These are phyloP conservation scores for Ceratocystis variospora DNA, from an alignment of 2,329 filamentous ascomycete genomes.

Conservation along the genomic window DNA sequence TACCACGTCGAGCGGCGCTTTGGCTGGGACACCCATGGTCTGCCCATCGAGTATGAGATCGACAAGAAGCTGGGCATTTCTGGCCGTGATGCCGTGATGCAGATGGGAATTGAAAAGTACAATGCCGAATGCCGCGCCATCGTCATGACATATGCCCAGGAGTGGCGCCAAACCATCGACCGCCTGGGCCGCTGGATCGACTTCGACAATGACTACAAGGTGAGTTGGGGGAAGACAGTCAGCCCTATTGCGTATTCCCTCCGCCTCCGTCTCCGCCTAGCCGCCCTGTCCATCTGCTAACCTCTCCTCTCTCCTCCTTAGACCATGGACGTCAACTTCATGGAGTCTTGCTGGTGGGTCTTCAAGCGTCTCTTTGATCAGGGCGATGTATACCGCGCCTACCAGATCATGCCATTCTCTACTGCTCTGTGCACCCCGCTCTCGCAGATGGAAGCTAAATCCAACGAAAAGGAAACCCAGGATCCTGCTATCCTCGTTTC, in stretches of 20 bases:
- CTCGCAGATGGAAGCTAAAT: slow-evolving; percentile 61
- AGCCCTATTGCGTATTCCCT: not conserved
- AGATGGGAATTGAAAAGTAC: slow-evolving; percentile 70
- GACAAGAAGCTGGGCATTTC: slow-evolving; percentile 79
- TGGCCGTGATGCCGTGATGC: slow-evolving; percentile 63
- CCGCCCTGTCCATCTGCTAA: not conserved
- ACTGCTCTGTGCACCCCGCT: slow-evolving; percentile 60
- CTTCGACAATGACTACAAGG: slow-evolving; percentile 69
- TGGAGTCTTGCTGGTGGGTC: slow-evolving; percentile 70
- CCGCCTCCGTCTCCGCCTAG: not conserved
- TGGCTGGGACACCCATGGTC: slow-evolving; percentile 76
- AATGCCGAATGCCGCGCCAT: slow-evolving; percentile 75
- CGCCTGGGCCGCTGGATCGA: slow-evolving; percentile 63
- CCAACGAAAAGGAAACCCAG: slow-evolving; percentile 63
- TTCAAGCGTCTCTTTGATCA: slow-evolving; percentile 64
- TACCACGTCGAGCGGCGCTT: slow-evolving; percentile 74
- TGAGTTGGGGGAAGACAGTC: slow-evolving; percentile 21
- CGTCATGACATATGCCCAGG: slow-evolving; percentile 68
- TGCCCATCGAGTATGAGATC: slow-evolving; percentile 83
- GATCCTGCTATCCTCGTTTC: slow-evolving; percentile 60
- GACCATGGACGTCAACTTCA: slow-evolving; percentile 62
- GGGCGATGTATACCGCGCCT: slow-evolving; percentile 56
- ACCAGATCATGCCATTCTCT: slow-evolving; percentile 63
- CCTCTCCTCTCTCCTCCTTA: slow-evolving; percentile 22
- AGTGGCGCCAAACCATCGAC: slow-evolving; percentile 69